Conservation (phyloP, 1,284 basidiomycete species). For the Vanrija sp. region DNA sequence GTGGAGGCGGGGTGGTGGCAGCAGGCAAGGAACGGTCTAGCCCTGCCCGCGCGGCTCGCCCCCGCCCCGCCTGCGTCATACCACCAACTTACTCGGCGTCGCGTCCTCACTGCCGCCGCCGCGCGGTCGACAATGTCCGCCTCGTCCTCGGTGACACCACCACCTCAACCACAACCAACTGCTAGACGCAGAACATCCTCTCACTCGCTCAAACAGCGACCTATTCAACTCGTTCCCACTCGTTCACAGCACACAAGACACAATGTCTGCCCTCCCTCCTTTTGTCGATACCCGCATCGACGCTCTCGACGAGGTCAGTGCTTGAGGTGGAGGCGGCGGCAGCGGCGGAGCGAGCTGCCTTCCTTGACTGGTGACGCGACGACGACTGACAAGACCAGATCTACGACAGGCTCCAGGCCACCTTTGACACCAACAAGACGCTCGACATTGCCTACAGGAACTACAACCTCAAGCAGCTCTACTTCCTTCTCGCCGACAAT, state of each 20-base stretch:
- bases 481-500: slow-evolving; percentile 62
- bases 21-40: too few relatives aligned
- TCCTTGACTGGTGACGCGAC: background rate
- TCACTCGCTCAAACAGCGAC: too few relatives aligned
- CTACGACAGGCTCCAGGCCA: slow-evolving; percentile 52
- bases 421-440: slow-evolving; percentile 57
- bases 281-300: slow-evolving; percentile 18
- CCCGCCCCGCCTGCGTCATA: too few relatives aligned
- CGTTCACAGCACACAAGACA: background rate
- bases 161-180: too few relatives aligned
- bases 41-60: too few relatives aligned
- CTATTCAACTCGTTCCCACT: background rate
- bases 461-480: slow-evolving; percentile 62
- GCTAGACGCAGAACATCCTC: too few relatives aligned
- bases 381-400: slow-evolving; percentile 41
- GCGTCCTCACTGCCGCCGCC: too few relatives aligned
- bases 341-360: background rate
- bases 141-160: too few relatives aligned
- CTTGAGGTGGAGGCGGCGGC: background rate
- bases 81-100: too few relatives aligned
- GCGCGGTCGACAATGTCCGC: too few relatives aligned
- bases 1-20: too few relatives aligned
- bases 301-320: slow-evolving; percentile 20
- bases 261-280: slow-evolving; percentile 11
- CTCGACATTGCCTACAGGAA: slow-evolving; percentile 58